Base-by-base conservation (phyloP, 2,329 filamentous ascomycete genomes). In the Ilyonectria mors-panacis region DNA sequence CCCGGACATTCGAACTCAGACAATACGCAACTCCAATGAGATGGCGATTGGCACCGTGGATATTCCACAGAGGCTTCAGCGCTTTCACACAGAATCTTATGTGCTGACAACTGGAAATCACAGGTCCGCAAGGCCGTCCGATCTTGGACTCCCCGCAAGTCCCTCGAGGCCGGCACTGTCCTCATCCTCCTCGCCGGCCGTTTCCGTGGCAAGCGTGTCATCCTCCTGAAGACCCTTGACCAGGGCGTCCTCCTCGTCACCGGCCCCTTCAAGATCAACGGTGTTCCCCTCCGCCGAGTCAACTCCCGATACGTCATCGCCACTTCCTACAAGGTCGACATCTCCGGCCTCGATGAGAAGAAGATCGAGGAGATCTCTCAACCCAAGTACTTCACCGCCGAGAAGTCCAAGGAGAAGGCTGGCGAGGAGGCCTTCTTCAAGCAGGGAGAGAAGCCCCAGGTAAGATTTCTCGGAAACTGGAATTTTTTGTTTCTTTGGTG, bases 241-340 rank as follows among this genome's bases (percentile, higher is more conserved):
- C 94, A 98, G 89, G 96, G 96, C 88, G 94, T 98, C 77, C 94
- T 99, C 85, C 94, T 99, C 84, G 94, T 99, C 81, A 99, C 96
- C 83, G 96, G 96, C 81, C 96, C 96, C 84, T 99, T 98, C 93
- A 99, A 98, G 93, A 93, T 99, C 88, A 99, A 99, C 89, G 96
- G 96, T 86, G 96, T 99, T 76, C 96, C 96, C 78, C 92, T 99
- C 82, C 93, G 96, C 87, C 91, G 93, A 85, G 93, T 97, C 84
- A 97, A 97, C 88, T 89, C 94, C 83, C 92, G 93, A 86, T 97
- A 96, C 87, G 94, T 97, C 83, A 97, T 97, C 84, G 94, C 93
- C 82, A 97, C 94, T 81, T 94, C 92, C 80, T 91, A 92, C 83
- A 93, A 92, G 86, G 89, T 97, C 81, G 92, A 95, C 83, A 85